Conservation (phyloP, 2,329 filamentous ascomycete species). For the Zasmidium cellare region DNA sequence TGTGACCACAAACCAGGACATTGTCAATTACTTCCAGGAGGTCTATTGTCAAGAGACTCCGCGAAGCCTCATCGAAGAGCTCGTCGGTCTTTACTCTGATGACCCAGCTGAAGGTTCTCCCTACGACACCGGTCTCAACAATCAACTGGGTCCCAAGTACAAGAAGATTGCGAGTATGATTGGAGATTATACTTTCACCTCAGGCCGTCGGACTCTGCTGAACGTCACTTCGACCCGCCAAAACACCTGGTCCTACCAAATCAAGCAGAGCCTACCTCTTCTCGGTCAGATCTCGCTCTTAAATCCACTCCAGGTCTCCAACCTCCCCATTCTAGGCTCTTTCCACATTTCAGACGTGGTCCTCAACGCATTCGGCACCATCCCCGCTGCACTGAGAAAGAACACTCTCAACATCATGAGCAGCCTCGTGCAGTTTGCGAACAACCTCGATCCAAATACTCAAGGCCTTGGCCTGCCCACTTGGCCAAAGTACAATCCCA, state of each 20-base stretch:
- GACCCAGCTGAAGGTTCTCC: constrained; percentile 62
- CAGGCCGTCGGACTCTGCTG: constrained; percentile 9
- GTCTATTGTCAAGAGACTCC: constrained; percentile 56
- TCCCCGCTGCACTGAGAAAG: constrained; percentile 7
- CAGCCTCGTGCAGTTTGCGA: constrained; percentile 17
- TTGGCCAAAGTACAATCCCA: constrained; percentile 8
- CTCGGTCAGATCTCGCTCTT: constrained; percentile 63
- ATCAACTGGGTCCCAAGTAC: constrained; percentile 72
- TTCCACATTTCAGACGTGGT: constrained; percentile 67
- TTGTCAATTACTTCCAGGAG: constrained; percentile 14
- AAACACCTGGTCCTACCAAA: constrained; percentile 1
- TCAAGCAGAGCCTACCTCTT: constrained; percentile 55
- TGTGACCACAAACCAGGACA: constrained; percentile 11
- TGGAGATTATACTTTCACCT: constrained; percentile 70
- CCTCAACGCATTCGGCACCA: constrained; percentile 9
- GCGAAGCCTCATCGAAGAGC: constrained; percentile 40
- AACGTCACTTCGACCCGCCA: background rate
- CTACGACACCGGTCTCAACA: constrained; percentile 66
- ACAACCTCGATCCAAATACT: constrained; percentile 16
- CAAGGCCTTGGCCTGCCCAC: constrained; percentile 7
- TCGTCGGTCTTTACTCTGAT: constrained; percentile 36
- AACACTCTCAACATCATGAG: constrained; percentile 13
- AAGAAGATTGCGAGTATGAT: constrained; percentile 72
- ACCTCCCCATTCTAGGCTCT: constrained; percentile 70
- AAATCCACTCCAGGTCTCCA: constrained; percentile 59